phyloP scores from a whole-genome alignment of 495 filamentous ascomycete genomes.

The Darksidea phi region DNA sequence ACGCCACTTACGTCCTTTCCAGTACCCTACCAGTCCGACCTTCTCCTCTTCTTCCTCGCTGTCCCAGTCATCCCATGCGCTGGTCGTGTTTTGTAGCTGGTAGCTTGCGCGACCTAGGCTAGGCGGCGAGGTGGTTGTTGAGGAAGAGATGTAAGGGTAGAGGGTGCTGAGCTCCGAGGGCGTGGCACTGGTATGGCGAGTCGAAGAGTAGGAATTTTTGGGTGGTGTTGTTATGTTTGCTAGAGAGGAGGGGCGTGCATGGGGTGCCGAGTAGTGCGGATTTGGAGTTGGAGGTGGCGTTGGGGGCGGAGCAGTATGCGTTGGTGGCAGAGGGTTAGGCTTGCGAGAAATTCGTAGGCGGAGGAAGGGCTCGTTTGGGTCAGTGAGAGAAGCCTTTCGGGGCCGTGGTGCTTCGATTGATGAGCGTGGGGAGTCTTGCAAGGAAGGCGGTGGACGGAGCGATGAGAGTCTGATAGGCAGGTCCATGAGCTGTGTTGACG shows the following conservation, averaged over 20 bases:
- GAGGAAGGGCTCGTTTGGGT: conserved; percentile 25
- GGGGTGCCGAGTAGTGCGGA: neutral
- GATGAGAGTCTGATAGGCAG: conserved; percentile 24
- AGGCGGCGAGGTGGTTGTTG: neutral
- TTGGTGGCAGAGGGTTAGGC: conserved; percentile 7
- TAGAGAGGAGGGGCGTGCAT: conserved; percentile 10
- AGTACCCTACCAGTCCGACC: conserved; percentile 28
- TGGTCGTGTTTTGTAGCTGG: conserved; percentile 26
- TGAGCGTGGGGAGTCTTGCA: neutral
- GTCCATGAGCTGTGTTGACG: neutral
- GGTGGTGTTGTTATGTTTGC: conserved; percentile 24
- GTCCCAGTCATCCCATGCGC: conserved; percentile 35
- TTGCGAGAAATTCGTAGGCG: conserved; percentile 26
- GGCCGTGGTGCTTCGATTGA: neutral
- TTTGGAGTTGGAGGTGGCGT: conserved; percentile 14
- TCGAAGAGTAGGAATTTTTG: neutral
- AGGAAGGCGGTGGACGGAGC: conserved; percentile 3
- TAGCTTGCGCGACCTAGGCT: conserved; percentile 21
- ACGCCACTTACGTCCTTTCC: conserved; percentile 19
- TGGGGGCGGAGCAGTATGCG: conserved; percentile 2
- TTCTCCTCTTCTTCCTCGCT: conserved; percentile 29
- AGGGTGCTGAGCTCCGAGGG: conserved; percentile 21
- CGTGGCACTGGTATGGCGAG: conserved; percentile 18
- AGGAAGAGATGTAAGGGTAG: conserved; percentile 14
- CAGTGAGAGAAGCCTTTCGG: conserved; percentile 11